Percentiles rank a stretch among this genome's conserved stretches.
Evolutionary conservation across 2,329 filamentous ascomycete species (phyloP).

Genomic region (Talaromyces sp.): DNA sequence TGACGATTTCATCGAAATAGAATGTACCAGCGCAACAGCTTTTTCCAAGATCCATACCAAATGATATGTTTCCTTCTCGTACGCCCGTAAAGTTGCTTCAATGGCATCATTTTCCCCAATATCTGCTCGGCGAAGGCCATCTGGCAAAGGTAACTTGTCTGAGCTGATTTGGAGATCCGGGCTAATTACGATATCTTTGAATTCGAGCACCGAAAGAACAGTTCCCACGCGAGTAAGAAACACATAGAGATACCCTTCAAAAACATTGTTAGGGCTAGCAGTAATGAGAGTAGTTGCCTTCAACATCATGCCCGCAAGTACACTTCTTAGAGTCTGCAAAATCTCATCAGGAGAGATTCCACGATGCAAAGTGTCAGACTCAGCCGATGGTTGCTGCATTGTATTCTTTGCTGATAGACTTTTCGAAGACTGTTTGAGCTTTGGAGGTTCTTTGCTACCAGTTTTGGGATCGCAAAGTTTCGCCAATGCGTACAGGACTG

Average conservation of each 20-base stretch:
- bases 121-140: slow-evolving; percentile 23
- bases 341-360: slow-evolving; percentile 19
- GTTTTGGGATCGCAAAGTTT: slow-evolving; percentile 24
- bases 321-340: slow-evolving; percentile 22
- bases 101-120: slow-evolving; percentile 21
- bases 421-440: slow-evolving; percentile 8
- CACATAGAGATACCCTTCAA: slow-evolving; percentile 40
- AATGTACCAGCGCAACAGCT: slow-evolving; percentile 25
- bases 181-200: slow-evolving; percentile 32
- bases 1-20: slow-evolving; percentile 14
- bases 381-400: not conserved
- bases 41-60: slow-evolving; percentile 36
- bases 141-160: slow-evolving; percentile 30
- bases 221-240: slow-evolving; percentile 40
- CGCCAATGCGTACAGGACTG: slow-evolving; percentile 26
- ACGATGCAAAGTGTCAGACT: not conserved
- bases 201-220: slow-evolving; percentile 38
- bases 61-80: slow-evolving; percentile 34
- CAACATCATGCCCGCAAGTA: slow-evolving; percentile 31
- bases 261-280: slow-evolving; percentile 33
- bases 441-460: not conserved
- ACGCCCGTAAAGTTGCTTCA: slow-evolving; percentile 25
- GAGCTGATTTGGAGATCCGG: slow-evolving; percentile 24
- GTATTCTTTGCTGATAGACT: not conserved
- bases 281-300: slow-evolving; percentile 26